phyloP scores from a whole-genome alignment of 441 rosid species.

The Erysimum pusillum region DNA sequence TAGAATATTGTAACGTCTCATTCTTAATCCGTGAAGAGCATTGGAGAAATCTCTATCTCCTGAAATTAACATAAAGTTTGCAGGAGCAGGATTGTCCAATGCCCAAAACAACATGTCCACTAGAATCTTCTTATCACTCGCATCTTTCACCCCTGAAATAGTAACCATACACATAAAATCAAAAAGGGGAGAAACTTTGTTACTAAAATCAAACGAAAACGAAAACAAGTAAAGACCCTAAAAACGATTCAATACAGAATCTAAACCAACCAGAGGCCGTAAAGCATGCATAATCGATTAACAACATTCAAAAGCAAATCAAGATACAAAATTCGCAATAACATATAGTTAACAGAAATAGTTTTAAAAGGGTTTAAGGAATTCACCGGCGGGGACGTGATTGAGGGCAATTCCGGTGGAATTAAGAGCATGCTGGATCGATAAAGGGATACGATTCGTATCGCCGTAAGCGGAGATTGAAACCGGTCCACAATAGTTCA shows the following conservation, averaged over 20 bases:
- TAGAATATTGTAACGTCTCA: constrained; percentile 90
- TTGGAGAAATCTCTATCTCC: constrained; percentile 97
- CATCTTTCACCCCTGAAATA: constrained; percentile 82
- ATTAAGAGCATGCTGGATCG: constrained; percentile 80
- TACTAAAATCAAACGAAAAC: neutral
- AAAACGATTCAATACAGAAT: neutral
- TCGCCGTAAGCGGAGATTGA: constrained; percentile 93
- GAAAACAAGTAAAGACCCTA: neutral
- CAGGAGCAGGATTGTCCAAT: constrained; percentile 92
- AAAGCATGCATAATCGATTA: neutral
- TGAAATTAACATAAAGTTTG: constrained; percentile 85
- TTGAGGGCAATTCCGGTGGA: constrained; percentile 92
- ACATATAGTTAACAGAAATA: neutral
- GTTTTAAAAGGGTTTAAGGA: no score
- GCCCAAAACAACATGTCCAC: constrained; percentile 98
- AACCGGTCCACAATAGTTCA: constrained; percentile 81
- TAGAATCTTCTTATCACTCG: constrained; percentile 95
- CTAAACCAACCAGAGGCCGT: neutral
- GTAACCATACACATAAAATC: neutral
- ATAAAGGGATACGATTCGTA: constrained; percentile 66
- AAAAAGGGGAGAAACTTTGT: neutral
- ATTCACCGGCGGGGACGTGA: constrained; percentile 88
- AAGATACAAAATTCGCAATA: neutral
- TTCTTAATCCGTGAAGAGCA: constrained; percentile 89
- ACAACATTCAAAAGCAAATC: neutral